These are phyloP conservation scores for Yamadazyma endophytica DNA, from an alignment of 805 yeast genomes.

Conservation along the genomic window DNA sequence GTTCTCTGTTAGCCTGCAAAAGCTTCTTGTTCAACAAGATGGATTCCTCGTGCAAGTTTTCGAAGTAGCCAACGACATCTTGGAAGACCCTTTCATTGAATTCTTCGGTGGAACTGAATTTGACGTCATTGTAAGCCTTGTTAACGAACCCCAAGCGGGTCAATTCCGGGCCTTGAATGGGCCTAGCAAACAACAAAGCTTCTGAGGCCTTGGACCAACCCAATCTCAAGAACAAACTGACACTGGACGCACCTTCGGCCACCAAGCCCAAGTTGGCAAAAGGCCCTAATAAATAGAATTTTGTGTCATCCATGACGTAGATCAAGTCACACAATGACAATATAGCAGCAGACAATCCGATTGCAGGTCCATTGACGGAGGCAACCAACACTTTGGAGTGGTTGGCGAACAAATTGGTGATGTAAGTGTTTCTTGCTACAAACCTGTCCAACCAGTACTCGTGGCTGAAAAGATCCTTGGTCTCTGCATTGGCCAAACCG, in stretches of 20 bases:
- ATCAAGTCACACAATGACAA: slow-evolving; percentile 74
- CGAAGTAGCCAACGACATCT: slow-evolving; percentile 30
- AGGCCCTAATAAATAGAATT: slow-evolving; percentile 63
- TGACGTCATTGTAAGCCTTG: slow-evolving; percentile 44
- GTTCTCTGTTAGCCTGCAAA: slow-evolving; percentile 36
- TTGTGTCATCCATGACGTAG: slow-evolving; percentile 57
- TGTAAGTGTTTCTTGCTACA: slow-evolving; percentile 65
- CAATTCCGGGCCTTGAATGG: slow-evolving; percentile 58
- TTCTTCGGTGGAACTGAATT: slow-evolving; percentile 28
- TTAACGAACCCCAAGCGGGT: slow-evolving; percentile 57
- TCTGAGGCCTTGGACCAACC: slow-evolving; percentile 73
- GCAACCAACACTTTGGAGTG: slow-evolving; percentile 69
- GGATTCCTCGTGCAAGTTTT: slow-evolving; percentile 42
- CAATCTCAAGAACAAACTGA: slow-evolving; percentile 62
- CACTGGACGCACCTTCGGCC: slow-evolving; percentile 74
- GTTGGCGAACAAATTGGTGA: slow-evolving; percentile 63
- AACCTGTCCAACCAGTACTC: slow-evolving; percentile 53
- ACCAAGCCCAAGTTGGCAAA: slow-evolving; percentile 80
- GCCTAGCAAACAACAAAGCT: slow-evolving; percentile 66
- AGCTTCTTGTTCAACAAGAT: slow-evolving; percentile 39
- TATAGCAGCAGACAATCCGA: slow-evolving; percentile 73
- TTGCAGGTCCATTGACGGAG: slow-evolving; percentile 83
- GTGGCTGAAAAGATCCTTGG: slow-evolving; percentile 28
- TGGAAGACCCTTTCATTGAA: slow-evolving; percentile 40
- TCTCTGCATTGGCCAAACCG: slow-evolving; percentile 25